Conservation (phyloP, 2,329 filamentous ascomycete species). For the Blumeria hordei region DNA sequence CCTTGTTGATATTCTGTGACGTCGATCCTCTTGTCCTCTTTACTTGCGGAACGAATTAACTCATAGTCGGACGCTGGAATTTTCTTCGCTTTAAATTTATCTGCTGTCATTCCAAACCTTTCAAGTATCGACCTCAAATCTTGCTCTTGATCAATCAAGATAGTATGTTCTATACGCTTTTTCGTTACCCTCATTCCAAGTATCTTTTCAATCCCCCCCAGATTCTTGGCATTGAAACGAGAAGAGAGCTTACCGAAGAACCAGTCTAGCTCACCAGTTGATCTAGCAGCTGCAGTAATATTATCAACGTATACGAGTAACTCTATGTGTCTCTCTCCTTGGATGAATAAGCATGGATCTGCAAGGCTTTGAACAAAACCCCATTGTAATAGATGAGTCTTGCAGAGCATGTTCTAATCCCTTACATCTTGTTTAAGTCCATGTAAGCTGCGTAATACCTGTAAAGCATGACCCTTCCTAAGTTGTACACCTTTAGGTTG, state of each 20-base stretch:
- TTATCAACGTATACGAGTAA: not conserved
- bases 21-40: not conserved
- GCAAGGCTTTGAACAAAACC: not conserved
- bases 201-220: not conserved
- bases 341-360: not conserved
- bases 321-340: not conserved
- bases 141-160: conserved; percentile 3
- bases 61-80: too few species aligned
- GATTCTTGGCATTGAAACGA: not conserved
- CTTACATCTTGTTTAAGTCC: not conserved
- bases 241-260: not conserved
- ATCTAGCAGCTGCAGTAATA: not conserved
- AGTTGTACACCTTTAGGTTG: not conserved
- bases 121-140: too few species aligned
- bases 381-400: not conserved
- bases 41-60: too few species aligned
- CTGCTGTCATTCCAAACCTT: too few species aligned
- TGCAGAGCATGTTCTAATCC: not conserved
- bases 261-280: not conserved
- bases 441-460: not conserved
- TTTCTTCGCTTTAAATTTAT: too few species aligned
- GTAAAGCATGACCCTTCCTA: not conserved
- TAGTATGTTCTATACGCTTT: not conserved
- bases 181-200: not conserved
- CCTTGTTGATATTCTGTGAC: conserved; percentile 1